Evolutionary conservation across 352 stramenopile species (phyloP), one percentile per base, ranked within the genome.

Genomic region (Phytophthora sp.): DNA sequence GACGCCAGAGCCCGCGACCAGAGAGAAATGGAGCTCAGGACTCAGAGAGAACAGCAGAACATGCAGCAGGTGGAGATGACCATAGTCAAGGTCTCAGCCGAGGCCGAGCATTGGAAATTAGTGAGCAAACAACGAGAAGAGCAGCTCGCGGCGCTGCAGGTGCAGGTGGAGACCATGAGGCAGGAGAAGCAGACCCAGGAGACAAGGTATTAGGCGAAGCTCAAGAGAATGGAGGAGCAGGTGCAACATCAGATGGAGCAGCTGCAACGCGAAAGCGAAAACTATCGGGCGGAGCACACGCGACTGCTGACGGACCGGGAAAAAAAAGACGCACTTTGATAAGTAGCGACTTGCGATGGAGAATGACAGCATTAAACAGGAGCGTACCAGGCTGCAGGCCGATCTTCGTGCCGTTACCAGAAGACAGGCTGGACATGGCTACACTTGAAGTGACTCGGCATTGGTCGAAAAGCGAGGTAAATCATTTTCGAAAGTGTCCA

Each of bases 141-240:
- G 20, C 65, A 91, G 42, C 26, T 84, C 5, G 32, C 71, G 21
- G 56, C 62, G 1, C 17, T 80, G 23, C 69, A 72, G 37, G 18
- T 77, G 24, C 77, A 77, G 38, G 2, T 77, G 23, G 72, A 87
- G 10, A 55, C 74, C 9, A 51, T 77, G 13, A 62, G 20, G 10
- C 75, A 78, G 44, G 79, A 89, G 43, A 86, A 86, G 42, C 71
- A 83, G 43, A 48, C 60, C 1, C 34, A 68, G 26, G 77, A 89
- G 35, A 57, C 48, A 24, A 72, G 73, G 11, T 82, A 74, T 26
- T 70, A 88, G 61, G 44, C 50, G 10, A 82, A 87, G 46, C 38
- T 81, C 12, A 84, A 87, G 62, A 51, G 64, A 5, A 87, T 89
- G 73, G 82, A 91, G n/a, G 77, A 85, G 23, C 72, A 88, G 43